Base-by-base conservation (phyloP, 164 flowering plant species). In the Annona cherimola region DNA sequence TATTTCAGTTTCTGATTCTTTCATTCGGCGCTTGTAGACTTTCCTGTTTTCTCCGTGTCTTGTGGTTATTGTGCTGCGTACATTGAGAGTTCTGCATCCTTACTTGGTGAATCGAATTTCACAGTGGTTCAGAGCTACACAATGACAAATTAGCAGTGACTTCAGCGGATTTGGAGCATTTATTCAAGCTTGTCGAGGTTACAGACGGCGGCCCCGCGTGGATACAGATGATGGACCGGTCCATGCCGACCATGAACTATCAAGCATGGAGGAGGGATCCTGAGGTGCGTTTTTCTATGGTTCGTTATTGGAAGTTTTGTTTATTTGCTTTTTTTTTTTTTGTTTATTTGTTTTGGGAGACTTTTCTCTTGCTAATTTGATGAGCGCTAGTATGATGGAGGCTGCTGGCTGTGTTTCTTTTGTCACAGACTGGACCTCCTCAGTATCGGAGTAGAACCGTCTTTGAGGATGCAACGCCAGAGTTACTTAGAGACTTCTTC, bases 181-280 rank as follows among this genome's bases (percentile, higher is more conserved):
- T 92, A 42, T 70, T 71, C 72, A 61, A 77, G 68, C 86, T 90
- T 67, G 90, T 86, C 40, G 91, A 87, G 81, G 83, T 81, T 74
- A 90, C 74, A 69, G 98, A 91, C 78, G 97, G 91, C 19, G 98
- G 98, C 62, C 94, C 91, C 16, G 66, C 88, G 41, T 93, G 98
- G 98, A 83, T 79, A 54, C 84, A 78, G 3, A 84, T 92, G 94
- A 90, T 94, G 97, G 89, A 91, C 50, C 84, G 84, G 14, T 83
- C 94, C 26, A 81, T 86, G 0, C 74, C 89, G 0, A 86, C 60
- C 63, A 85, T 94, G 97, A 81, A 79, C 74, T 94, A 85, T 81
- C 88, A 89, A 81, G 97, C 96, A 69, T 94, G 94, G 96, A 70
- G 88, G 63, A 85, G 98, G 78, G 94, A 94, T 75, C 84, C 85